Base-by-base conservation (phyloP, 2,329 filamentous ascomycete species). In the Colletotrichum godetiae region DNA sequence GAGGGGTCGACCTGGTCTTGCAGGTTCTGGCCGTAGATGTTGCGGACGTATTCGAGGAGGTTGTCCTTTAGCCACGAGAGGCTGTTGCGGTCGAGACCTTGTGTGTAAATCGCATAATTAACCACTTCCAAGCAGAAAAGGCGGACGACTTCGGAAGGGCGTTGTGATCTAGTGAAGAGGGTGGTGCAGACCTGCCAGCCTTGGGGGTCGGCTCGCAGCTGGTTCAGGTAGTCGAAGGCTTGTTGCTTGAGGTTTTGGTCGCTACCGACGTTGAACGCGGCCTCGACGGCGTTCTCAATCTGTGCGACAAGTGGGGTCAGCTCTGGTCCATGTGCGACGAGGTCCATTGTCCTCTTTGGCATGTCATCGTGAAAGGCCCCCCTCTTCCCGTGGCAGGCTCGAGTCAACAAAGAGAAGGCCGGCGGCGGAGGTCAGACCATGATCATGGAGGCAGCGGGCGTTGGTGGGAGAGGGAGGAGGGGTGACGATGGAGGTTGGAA, bases 281-380 rank as follows among this genome's bases (percentile, higher is more conserved):
- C 97, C 84, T 97, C 92, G 86, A 98, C 97, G 84, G 97, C 97
- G 86, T 94, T 96, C 86, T 97, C 94, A 83, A 98, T 92, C 94
- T 98, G 80, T 19, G 60, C 55, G 29, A 63, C n/a, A 31, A 10
- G n/a, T 24, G 8, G 22, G 5, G 19, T 73, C 53, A 73, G 65
- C 71, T 61, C 29, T 15, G 12, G 55, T 52, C 46, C 49, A 58
- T 1, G 12, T 7, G 52, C 55, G 55, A 24, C n/a, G 1, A n/a
- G 12, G 22, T 11, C n/a, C 31, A 53, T 63, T 35, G 29, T 19
- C 22, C 19, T 24, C 2, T 49, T 49, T 7, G 42, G 19, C 22
- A 27, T 24, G 3, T 27, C 31, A 35, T 64, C 15, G 13, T 27
- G 29, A 15, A 3, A 12, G 10, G 27, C 27, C 27, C 22, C 6